A percentile compares a stretch with the other conserved stretches of the same genome.
Evolutionary conservation across 345 rosid species (phyloP).

Genomic region (Zanthoxylum bungeanum): DNA sequence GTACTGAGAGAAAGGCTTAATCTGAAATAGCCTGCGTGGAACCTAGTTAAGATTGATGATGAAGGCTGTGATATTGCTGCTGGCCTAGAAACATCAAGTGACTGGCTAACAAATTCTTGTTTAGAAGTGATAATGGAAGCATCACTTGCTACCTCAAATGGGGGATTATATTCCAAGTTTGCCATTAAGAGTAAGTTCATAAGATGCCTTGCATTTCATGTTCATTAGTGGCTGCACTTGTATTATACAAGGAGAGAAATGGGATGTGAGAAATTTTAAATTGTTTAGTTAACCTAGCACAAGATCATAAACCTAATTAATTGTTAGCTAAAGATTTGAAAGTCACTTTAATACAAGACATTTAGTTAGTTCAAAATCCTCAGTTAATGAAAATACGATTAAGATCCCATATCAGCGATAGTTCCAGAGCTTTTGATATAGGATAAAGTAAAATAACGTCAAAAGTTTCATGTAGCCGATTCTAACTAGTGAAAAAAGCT

Average conservation of each 20-base stretch:
- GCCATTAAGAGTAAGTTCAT: constrained; percentile 5
- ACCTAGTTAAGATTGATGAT: constrained; percentile 28
- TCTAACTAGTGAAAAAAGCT: too few species aligned
- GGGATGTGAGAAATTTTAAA: background rate
- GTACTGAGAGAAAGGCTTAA: constrained; percentile 33
- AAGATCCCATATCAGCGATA: too few species aligned
- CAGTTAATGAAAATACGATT: too few species aligned
- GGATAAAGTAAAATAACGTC: too few species aligned
- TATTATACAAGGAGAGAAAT: background rate
- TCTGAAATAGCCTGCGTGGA: constrained; percentile 47
- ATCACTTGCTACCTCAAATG: constrained; percentile 13
- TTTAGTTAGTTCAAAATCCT: too few species aligned
- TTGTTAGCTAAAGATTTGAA: too few species aligned
- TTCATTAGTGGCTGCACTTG: background rate
- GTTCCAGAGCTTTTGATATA: too few species aligned
- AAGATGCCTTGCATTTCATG: background rate
- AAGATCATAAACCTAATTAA: background rate
- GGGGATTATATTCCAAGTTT: constrained; percentile 3
- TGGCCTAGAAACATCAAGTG: background rate
- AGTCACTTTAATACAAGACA: too few species aligned
- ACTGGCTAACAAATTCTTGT: too few species aligned
- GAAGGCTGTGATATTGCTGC: constrained; percentile 15
- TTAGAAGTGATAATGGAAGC: background rate
- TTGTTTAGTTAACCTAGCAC: background rate
- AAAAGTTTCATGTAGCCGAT: too few species aligned